phyloP scores from a whole-genome alignment of 495 filamentous ascomycete species.

The Beverwykella pulmonaria region DNA sequence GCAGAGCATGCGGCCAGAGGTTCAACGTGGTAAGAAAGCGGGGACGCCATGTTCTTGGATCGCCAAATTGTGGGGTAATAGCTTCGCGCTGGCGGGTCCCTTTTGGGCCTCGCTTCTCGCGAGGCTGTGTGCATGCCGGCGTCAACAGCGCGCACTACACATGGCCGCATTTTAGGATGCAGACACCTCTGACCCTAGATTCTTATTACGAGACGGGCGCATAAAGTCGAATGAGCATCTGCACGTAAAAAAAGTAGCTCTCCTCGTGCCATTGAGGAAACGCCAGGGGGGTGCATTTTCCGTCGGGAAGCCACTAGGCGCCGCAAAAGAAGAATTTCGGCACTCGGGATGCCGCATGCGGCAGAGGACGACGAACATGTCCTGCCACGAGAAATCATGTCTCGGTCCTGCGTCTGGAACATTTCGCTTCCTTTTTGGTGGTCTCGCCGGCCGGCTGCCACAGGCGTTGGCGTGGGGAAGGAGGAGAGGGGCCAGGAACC shows the following conservation, averaged over 20 bases:
- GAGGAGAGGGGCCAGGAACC: constrained; percentile 28
- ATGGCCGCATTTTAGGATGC: constrained; percentile 4
- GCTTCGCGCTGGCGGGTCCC: background rate
- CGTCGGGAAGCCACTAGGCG: background rate
- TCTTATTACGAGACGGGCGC: constrained; percentile 28
- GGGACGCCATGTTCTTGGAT: constrained; percentile 36
- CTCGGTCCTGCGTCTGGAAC: background rate
- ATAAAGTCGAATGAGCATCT: constrained; percentile 2
- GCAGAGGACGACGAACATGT: background rate
- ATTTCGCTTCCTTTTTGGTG: background rate
- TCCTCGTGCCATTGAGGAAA: constrained; percentile 8
- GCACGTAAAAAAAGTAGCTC: constrained; percentile 28
- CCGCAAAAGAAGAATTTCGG: background rate
- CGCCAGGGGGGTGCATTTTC: background rate
- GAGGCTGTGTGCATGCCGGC: constrained; percentile 23
- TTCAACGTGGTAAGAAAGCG: constrained; percentile 35
- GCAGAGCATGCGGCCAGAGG: constrained; percentile 16
- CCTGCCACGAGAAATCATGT: background rate
- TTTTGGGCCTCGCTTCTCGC: constrained; percentile 17
- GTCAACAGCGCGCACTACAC: constrained; percentile 15
- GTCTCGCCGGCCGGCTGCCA: background rate
- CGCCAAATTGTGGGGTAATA: constrained; percentile 39
- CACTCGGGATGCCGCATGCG: constrained; percentile 1
- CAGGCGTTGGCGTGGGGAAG: constrained; percentile 25
- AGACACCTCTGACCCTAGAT: background rate